These are phyloP conservation scores for Komagataella kurtzmanii DNA, from an alignment of 805 yeast species.

Conservation along the genomic window DNA sequence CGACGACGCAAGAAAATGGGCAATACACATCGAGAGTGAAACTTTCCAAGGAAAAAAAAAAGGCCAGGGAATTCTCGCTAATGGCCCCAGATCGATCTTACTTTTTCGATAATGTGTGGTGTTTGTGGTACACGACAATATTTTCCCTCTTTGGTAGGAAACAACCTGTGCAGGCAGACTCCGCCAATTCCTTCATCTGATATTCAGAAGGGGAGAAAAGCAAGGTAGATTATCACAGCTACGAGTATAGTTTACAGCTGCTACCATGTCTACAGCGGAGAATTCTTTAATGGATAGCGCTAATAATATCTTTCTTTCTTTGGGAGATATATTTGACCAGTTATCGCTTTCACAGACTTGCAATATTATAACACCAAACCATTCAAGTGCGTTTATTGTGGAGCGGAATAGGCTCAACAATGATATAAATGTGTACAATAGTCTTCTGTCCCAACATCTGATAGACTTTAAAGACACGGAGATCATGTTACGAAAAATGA, in stretches of 20 bases:
- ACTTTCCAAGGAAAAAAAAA: neutral
- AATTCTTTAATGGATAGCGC: constrained; percentile 16
- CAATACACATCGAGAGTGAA: neutral
- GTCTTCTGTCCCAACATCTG: constrained; percentile 14
- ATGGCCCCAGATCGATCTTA: neutral
- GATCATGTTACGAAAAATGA: constrained; percentile 12
- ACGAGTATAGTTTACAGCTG: neutral
- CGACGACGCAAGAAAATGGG: constrained; percentile 3
- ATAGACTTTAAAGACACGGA: constrained; percentile 16
- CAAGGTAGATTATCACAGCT: neutral
- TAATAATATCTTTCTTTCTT: constrained; percentile 16
- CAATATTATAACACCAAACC: constrained; percentile 14
- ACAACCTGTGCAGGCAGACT: too few relatives aligned
- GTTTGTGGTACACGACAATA: neutral
- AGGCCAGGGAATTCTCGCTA: too few relatives aligned
- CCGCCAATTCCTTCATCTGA: neutral
- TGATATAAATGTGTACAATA: constrained; percentile 15
- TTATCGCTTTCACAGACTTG: constrained; percentile 12
- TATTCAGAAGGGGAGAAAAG: neutral
- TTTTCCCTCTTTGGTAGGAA: neutral
- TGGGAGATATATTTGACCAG: constrained; percentile 19
- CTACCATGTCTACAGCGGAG: constrained; percentile 8
- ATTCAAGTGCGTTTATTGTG: constrained; percentile 13
- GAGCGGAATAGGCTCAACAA: constrained; percentile 10
- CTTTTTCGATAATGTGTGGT: neutral